Evolutionary conservation across 805 yeast species (phyloP).

Genomic region (Vanderwaltozyma yarrowii): DNA sequence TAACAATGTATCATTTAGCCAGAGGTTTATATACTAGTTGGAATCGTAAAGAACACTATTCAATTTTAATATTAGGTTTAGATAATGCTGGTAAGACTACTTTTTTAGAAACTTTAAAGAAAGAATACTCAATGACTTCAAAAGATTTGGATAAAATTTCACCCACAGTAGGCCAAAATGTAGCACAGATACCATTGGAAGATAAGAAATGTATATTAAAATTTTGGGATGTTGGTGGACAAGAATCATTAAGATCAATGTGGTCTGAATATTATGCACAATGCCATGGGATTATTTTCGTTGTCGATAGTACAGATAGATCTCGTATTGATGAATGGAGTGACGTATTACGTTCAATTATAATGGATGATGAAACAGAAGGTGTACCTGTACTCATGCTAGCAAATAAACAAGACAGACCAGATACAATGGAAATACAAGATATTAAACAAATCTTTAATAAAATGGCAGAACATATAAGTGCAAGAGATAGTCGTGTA

Average conservation of each 20-base stretch:
- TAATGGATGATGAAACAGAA: conserved; percentile 50
- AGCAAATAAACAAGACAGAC: conserved; percentile 87
- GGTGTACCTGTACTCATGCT: conserved; percentile 89
- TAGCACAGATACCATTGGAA: conserved; percentile 35
- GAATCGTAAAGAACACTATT: conserved; percentile 58
- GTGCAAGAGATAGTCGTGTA: conserved; percentile 86
- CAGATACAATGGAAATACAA: conserved; percentile 59
- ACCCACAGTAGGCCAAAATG: conserved; percentile 95
- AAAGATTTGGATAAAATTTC: conserved; percentile 54
- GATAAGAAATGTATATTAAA: conserved; percentile 43
- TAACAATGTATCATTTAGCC: conserved; percentile 59
- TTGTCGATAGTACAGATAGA: conserved; percentile 85
- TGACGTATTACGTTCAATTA: conserved; percentile 44
- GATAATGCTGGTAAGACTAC: conserved; percentile 97
- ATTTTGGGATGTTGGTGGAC: conserved; percentile 97
- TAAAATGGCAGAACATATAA: conserved; percentile 68
- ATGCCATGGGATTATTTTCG: conserved; percentile 86
- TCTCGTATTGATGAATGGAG: conserved; percentile 76
- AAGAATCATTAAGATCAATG: conserved; percentile 66
- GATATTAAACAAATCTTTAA: conserved; percentile 78
- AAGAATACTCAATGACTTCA: conserved; percentile 38
- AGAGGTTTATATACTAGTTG: conserved; percentile 49
- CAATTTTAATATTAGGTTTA: conserved; percentile 73
- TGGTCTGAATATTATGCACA: conserved; percentile 82
- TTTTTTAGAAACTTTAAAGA: conserved; percentile 55